phyloP scores from a whole-genome alignment of 2,329 filamentous ascomycete species.

The Trichoderma pleuroti region DNA sequence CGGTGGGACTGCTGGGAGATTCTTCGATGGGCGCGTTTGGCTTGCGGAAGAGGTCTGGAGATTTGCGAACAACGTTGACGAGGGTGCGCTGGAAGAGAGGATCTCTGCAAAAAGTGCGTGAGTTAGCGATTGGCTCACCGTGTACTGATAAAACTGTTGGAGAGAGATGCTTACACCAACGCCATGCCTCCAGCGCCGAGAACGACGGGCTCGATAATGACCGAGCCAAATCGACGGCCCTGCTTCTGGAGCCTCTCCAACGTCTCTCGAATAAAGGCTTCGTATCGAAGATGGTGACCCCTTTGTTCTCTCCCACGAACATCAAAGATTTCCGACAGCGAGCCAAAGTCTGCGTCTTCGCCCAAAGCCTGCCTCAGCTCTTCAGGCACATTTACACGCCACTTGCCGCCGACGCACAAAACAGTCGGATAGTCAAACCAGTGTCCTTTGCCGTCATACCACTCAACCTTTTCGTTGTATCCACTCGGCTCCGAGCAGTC shows the following conservation, averaged over 20 bases:
- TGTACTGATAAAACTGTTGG: background rate
- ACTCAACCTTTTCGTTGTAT: conserved; percentile 80
- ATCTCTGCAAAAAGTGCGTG: conserved; percentile 52
- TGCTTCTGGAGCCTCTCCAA: conserved; percentile 51
- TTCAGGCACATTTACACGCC: conserved; percentile 59
- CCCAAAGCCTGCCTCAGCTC: conserved; percentile 47
- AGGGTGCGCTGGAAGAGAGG: conserved; percentile 76
- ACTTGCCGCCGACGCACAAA: conserved; percentile 61
- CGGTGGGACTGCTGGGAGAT: conserved; percentile 23
- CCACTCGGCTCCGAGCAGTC: conserved; percentile 74
- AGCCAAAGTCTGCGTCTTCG: conserved; percentile 40
- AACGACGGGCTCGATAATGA: conserved; percentile 77
- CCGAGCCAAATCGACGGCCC: conserved; percentile 67
- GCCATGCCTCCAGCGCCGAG: conserved; percentile 82
- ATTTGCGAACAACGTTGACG: conserved; percentile 61
- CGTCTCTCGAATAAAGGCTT: conserved; percentile 53
- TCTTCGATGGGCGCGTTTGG: conserved; percentile 12
- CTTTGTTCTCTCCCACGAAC: conserved; percentile 45
- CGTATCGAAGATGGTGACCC: conserved; percentile 51
- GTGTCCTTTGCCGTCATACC: conserved; percentile 74
- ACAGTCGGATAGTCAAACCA: conserved; percentile 81
- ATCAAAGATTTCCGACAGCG: conserved; percentile 59
- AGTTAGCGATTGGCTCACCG: conserved; percentile 18
- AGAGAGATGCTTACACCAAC: conserved; percentile 56
- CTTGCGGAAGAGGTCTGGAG: conserved; percentile 51